These are phyloP conservation scores for Penicillium crustosum DNA, from an alignment of 2,329 filamentous ascomycete species.

Conservation along the genomic window DNA sequence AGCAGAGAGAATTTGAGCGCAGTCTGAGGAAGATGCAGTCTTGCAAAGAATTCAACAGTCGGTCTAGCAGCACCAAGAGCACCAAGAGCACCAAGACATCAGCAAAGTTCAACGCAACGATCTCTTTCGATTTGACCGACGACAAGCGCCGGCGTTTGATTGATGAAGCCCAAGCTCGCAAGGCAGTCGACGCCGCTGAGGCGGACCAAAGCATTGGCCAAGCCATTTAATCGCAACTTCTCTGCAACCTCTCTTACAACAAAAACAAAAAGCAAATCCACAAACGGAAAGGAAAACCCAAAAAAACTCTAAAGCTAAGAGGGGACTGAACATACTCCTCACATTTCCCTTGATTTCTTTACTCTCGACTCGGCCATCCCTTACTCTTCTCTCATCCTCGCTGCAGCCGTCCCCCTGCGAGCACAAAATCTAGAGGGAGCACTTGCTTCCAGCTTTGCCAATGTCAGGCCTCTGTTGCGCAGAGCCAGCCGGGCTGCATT, in stretches of 20 bases:
- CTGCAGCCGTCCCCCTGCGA: slow-evolving; percentile 9
- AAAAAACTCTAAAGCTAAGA: background rate
- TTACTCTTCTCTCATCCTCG: background rate
- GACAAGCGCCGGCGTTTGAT: slow-evolving; percentile 49
- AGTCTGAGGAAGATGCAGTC: slow-evolving; percentile 51
- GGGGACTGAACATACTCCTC: background rate
- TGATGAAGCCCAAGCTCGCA: slow-evolving; percentile 48
- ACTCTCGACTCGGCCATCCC: background rate
- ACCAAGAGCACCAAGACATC: slow-evolving; percentile 24
- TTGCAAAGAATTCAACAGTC: slow-evolving; percentile 33
- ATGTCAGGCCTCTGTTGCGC: slow-evolving; percentile 1
- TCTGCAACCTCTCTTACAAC: background rate
- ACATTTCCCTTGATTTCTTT: background rate
- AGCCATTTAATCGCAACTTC: background rate
- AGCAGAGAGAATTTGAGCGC: slow-evolving; percentile 9
- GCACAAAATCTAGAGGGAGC: background rate
- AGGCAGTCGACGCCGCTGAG: slow-evolving; percentile 26
- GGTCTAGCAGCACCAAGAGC: slow-evolving; percentile 37
- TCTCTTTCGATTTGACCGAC: slow-evolving; percentile 50
- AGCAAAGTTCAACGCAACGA: slow-evolving; percentile 29
- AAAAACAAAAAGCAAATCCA: background rate
- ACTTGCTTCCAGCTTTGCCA: background rate
- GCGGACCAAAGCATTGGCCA: background rate
- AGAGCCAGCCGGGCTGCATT: slow-evolving; percentile 10
- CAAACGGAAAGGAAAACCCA: background rate